Evolutionary conservation across 2,329 filamentous ascomycete genomes (phyloP), one percentile per base, ranked within the genome.

Genomic region (Samsoniella hepiali): DNA sequence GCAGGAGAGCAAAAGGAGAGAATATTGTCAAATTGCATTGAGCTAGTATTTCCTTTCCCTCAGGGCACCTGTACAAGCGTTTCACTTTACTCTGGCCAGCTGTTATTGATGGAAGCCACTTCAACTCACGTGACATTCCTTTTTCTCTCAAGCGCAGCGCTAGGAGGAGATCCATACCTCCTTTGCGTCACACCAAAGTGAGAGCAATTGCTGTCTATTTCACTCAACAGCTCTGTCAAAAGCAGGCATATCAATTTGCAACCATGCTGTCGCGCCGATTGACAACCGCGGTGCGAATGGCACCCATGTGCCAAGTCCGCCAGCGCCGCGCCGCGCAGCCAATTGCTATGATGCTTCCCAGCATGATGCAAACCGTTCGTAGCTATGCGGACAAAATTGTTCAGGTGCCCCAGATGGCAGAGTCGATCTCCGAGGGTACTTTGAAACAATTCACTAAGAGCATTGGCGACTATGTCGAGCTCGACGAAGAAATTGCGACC

Each of bases 401-500:
- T 77, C 94, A 98, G 80, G 95, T 98, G 69, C 95, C 95, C 40
- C 87, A 95, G 75, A 98, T 99, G 95, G 95, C 95, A 67, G 95
- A 99, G 79, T 98, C 95, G 57, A 98, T 99, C 76, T 96, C 92
- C 51, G 95, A 99, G 78, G 95, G 95, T 66, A 99, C 95, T 29
- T 77, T 99, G 73, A 97, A 97, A 81, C 93, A 97, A 75, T 98
- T 93, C 82, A 90, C 87, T 72, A 98, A 98, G 76, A 77, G 94
- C 79, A 82, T 97, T 70, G 95, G 95, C 72, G 95, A 99, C 76
- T 93, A 88, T 71, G 93, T 99, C 59, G 93, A 96, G 81, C 89
- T 89, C 72, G 95, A 99, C 74, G 95, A 98, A 79, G 95, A 99
- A 77, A 94, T 99, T 76, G 95, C 95, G 38, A 97, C 94, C 57